Conservation (phyloP, 164 flowering plant species). For the Warburgia ugandensis region DNA sequence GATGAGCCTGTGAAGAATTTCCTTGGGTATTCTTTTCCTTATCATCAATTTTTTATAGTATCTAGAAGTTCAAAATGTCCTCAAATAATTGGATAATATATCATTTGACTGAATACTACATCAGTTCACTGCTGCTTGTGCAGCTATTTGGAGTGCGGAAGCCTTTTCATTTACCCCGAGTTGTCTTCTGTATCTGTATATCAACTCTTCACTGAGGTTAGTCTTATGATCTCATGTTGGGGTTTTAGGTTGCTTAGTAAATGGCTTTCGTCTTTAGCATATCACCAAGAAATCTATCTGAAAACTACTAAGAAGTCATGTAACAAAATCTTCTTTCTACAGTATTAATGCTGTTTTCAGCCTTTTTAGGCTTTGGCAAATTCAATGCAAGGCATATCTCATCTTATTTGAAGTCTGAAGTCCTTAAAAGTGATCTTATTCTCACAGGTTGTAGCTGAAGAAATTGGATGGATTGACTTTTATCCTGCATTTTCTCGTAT, state of each 20-base stretch:
- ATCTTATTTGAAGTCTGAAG: not conserved
- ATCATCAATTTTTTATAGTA: too few species aligned
- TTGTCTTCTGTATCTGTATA: slow-evolving; percentile 36
- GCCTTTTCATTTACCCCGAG: slow-evolving; percentile 45
- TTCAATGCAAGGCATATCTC: too few species aligned
- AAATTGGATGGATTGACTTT: slow-evolving; percentile 64
- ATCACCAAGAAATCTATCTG: not conserved
- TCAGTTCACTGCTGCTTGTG: slow-evolving; percentile 13
- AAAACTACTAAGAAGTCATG: not conserved
- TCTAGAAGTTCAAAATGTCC: not conserved
- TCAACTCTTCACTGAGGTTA: slow-evolving; percentile 62
- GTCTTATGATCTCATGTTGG: too few species aligned
- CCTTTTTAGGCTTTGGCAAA: too few species aligned
- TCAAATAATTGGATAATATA: not conserved
- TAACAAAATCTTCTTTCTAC: too few species aligned
- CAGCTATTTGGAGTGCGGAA: slow-evolving; percentile 68
- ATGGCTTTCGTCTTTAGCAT: not conserved
- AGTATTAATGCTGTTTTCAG: too few species aligned
- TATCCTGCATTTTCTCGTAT: slow-evolving; percentile 25
- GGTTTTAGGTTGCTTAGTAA: not conserved
- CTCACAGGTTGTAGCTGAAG: slow-evolving; percentile 53
- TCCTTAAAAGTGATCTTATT: slow-evolving; percentile 1
- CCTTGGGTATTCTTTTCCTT: slow-evolving; percentile 32
- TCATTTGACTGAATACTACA: too few species aligned
- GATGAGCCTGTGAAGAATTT: slow-evolving; percentile 52